Percentiles rank a stretch among this genome's conserved stretches.
Evolutionary conservation across 305 asterid species (phyloP).

Genomic region (Plantago coronopus): DNA sequence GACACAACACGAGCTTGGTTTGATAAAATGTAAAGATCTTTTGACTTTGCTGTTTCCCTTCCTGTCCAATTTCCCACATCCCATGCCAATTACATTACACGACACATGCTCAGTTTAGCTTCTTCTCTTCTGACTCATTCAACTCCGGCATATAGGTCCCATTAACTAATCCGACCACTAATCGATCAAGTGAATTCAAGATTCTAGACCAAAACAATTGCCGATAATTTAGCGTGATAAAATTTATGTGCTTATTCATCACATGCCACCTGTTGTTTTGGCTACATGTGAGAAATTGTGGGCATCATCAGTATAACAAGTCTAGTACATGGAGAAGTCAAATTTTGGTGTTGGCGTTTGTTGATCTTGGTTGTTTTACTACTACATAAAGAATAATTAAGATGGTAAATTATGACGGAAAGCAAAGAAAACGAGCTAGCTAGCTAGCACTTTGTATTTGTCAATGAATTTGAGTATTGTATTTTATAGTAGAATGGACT

Average conservation of each 20-base stretch:
- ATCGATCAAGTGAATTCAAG: too few species aligned
- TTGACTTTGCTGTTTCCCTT: not conserved
- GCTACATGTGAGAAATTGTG: too few species aligned
- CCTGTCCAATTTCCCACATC: too few species aligned
- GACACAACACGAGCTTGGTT: conserved; percentile 25
- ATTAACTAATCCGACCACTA: conserved; percentile 9
- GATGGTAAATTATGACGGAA: not conserved
- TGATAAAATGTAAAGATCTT: not conserved
- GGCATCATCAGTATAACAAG: too few species aligned
- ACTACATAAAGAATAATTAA: not conserved
- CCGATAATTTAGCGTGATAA: conserved; percentile 18
- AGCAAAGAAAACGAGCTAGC: not conserved
- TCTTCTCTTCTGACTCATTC: conserved; percentile 30
- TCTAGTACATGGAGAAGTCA: conserved; percentile 1
- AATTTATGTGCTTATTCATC: too few species aligned
- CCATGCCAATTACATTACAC: too few species aligned
- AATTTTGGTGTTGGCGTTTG: not conserved
- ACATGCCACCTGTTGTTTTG: too few species aligned
- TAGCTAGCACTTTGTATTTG: not conserved
- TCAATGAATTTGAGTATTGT: not conserved
- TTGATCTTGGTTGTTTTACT: not conserved
- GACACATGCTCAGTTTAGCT: too few species aligned
- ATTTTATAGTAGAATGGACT: not conserved
- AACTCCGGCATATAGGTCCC: conserved; percentile 29
- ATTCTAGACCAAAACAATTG: not conserved